Percentiles rank a stretch among this genome's conserved stretches.
Evolutionary conservation across 805 yeast species (phyloP).

Genomic region (Metschnikowia corniflorae): DNA sequence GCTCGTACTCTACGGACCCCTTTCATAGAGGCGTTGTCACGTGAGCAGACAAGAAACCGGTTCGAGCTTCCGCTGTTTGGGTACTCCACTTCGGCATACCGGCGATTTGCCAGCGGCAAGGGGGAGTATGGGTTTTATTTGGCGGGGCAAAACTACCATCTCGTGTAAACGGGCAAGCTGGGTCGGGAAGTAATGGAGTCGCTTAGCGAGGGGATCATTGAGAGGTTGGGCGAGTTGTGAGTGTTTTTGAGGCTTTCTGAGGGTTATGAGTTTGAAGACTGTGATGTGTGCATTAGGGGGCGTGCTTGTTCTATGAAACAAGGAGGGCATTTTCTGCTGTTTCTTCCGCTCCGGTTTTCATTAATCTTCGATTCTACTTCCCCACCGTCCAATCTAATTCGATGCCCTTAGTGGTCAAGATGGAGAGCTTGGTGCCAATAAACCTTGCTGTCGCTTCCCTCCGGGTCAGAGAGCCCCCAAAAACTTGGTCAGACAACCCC

Average conservation of each 20-base stretch:
- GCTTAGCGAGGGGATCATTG: constrained; percentile 9
- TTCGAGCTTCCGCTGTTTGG: constrained; percentile 34
- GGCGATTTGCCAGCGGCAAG: constrained; percentile 18
- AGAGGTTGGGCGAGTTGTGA: neutral
- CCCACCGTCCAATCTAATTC: too few species aligned
- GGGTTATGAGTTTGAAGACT: neutral
- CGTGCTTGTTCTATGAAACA: too few species aligned
- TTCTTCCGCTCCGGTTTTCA: too few species aligned
- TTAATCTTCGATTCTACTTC: too few species aligned
- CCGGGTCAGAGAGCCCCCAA: too few species aligned
- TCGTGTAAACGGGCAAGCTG: constrained; percentile 18
- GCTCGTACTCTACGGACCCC: constrained; percentile 38
- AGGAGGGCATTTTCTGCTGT: too few species aligned
- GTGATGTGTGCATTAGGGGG: neutral
- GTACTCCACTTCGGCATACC: constrained; percentile 30
- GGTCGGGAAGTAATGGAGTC: constrained; percentile 24
- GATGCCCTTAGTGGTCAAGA: too few species aligned
- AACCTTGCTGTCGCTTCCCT: too few species aligned
- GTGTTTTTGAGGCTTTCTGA: neutral
- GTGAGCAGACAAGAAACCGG: constrained; percentile 1
- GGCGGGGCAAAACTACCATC: constrained; percentile 33
- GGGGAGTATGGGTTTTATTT: constrained; percentile 29
- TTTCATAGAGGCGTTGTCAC: constrained; percentile 26
- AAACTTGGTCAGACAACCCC: too few species aligned
- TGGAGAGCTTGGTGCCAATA: too few species aligned